These are phyloP conservation scores for Russula sp. DNA, from an alignment of 768 basidiomycete species.

Conservation along the genomic window DNA sequence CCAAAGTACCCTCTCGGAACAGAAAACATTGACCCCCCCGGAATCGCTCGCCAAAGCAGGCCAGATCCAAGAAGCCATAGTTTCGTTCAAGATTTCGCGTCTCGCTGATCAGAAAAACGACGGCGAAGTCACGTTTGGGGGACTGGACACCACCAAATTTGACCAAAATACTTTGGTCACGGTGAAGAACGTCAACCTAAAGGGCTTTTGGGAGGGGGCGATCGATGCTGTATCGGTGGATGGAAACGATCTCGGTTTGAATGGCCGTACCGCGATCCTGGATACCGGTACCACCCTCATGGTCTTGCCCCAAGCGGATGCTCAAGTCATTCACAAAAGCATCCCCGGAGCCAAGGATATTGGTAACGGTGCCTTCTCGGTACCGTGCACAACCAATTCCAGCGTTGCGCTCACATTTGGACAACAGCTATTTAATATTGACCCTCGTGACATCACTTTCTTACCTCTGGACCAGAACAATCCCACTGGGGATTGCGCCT, in stretches of 20 bases:
- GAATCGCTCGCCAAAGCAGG: conserved; percentile 62
- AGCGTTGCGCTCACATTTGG: conserved; percentile 57
- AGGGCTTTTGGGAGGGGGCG: conserved; percentile 80
- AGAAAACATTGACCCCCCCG: conserved; percentile 62
- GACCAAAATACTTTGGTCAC: conserved; percentile 55
- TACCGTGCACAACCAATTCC: conserved; percentile 62
- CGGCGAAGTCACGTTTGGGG: conserved; percentile 81
- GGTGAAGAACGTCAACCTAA: conserved; percentile 56
- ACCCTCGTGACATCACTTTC: conserved; percentile 63
- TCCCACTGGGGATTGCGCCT: conserved; percentile 60
- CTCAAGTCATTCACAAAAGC: conserved; percentile 49
- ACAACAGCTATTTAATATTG: conserved; percentile 56
- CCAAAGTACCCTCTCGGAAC: conserved; percentile 63
- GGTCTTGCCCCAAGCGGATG: conserved; percentile 46
- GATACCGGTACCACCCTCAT: conserved; percentile 51
- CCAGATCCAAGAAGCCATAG: conserved; percentile 60
- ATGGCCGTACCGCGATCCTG: conserved; percentile 65
- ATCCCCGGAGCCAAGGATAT: conserved; percentile 57
- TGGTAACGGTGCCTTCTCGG: conserved; percentile 50
- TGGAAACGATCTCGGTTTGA: conserved; percentile 50
- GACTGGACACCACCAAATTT: conserved; percentile 68
- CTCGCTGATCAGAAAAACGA: conserved; percentile 65
- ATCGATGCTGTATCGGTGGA: conserved; percentile 59
- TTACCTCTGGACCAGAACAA: conserved; percentile 50
- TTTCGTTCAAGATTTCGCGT: conserved; percentile 79